A percentile compares a stretch with the other conserved stretches of the same genome.
phyloP scores from a whole-genome alignment of 2,329 filamentous ascomycete genomes.

The Xylariaceae sp. region DNA sequence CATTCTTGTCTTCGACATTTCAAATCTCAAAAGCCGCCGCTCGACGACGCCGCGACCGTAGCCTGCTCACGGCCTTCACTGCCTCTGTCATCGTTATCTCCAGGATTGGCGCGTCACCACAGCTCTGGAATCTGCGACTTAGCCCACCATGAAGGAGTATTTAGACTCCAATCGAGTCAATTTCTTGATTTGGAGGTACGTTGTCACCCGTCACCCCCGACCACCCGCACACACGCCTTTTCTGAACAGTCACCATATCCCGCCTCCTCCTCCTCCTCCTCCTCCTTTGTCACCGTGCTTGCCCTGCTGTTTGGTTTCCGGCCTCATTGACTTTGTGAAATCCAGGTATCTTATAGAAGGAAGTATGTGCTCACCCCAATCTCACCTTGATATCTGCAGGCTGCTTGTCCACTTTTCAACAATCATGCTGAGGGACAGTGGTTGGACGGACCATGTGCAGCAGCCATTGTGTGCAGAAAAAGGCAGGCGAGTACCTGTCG shows the following conservation, averaged over 20 bases:
- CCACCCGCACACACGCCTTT: conserved; percentile 12
- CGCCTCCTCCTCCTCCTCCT: conserved; percentile 7
- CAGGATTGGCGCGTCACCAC: conserved; percentile 1
- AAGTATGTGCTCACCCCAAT: conserved; percentile 46
- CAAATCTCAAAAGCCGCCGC: conserved; percentile 13
- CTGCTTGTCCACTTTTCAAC: conserved; percentile 2
- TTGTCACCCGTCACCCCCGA: conserved; percentile 30
- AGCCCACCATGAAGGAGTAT: conserved; percentile 56
- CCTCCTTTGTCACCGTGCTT: conserved; percentile 8
- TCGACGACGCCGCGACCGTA: no score
- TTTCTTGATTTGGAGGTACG: conserved; percentile 70
- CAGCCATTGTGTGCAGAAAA: conserved; percentile 16
- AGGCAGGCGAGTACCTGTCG: conserved; percentile 22
- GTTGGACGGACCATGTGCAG: conserved; percentile 15
- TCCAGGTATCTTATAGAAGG: conserved; percentile 60
- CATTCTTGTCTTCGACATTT: conserved; percentile 28
- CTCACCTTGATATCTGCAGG: background rate
- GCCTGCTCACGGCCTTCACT: background rate
- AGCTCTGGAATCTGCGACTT: conserved; percentile 7
- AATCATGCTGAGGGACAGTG: background rate
- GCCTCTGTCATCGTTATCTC: background rate
- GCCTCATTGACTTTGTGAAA: conserved; percentile 24
- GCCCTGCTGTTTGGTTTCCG: background rate
- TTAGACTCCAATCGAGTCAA: conserved; percentile 67
- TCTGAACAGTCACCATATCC: conserved; percentile 10